Base-by-base conservation (phyloP, 2,329 filamentous ascomycete species). In the Lachnellula arida region DNA sequence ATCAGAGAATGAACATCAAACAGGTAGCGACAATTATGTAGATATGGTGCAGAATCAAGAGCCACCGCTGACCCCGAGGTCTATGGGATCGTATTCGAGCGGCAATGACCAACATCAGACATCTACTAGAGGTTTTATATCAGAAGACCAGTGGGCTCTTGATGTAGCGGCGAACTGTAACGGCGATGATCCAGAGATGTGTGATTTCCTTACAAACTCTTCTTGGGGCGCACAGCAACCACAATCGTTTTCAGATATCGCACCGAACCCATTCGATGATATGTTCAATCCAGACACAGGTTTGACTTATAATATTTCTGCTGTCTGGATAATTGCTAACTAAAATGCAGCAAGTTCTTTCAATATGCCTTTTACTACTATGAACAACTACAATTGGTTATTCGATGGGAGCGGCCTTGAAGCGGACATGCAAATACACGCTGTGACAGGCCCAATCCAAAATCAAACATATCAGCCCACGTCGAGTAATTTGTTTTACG, bases 321-420 rank as follows among this genome's bases (percentile, higher is more conserved):
- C 2, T 14, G 4, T 37, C 34, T 17, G 28, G 14, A 22, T 37
- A 19, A 19, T 34, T 49, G 14, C 48, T 56, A 47, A 62, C 42
- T 37, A 34, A n/a, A 17, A 12, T 22, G 19, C 25, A 64, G 81
- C 82, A 32, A 82, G 77, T 63, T 84, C 81, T 0, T 86, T 86
- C 65, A 85, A 86, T 53, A 82, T 84, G 71, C 82, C 82, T 5
- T 86, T 83, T 66, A 84, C 82, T 2, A 84, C 82, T 1, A 81
- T 81, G 57, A 75, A 75, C 59, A 82, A 85, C 54, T 85, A 85
- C 64, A 82, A 81, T 55, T 86, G 82, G 81, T 65, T 86, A 2
- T 85, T 85, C 62, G 77, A 81, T 46, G 67, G 79, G 54, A 72
- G 76, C 52, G 67, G 67, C 63, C 8, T 69, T 69, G 19, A 53